Percentiles rank a stretch among this genome's conserved stretches.
Evolutionary conservation across 2,329 filamentous ascomycete species (phyloP).

Genomic region (Diaporthe nobilis): DNA sequence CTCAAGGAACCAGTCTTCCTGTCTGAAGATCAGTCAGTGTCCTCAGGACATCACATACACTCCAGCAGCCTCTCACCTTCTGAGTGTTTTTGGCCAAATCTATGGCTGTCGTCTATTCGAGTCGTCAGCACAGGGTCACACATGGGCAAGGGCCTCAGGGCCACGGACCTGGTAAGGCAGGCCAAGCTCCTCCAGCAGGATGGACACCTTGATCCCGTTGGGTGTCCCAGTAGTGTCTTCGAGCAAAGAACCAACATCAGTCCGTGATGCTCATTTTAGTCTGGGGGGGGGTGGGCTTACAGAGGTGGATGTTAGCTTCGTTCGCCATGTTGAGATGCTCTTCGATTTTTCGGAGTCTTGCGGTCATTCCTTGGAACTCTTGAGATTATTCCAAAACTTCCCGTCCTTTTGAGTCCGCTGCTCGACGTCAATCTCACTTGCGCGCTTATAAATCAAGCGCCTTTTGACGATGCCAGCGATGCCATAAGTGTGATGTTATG

Average conservation of each 20-base stretch:
- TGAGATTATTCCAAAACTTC: background rate
- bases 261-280: background rate
- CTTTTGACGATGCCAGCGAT: background rate
- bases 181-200: constrained; percentile 87
- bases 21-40: background rate
- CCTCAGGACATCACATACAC: background rate
- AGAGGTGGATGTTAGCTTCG: constrained; percentile 80
- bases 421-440: constrained; percentile 1
- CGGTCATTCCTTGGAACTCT: constrained; percentile 26
- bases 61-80: constrained; percentile 56
- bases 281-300: constrained; percentile 6
- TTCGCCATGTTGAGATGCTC: constrained; percentile 57
- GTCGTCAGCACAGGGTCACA: constrained; percentile 1
- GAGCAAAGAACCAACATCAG: background rate
- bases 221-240: constrained; percentile 82
- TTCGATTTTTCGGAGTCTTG: constrained; percentile 38
- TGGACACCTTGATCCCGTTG: constrained; percentile 92
- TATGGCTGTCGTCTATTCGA: constrained; percentile 52
- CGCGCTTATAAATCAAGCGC: constrained; percentile 41
- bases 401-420: background rate
- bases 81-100: constrained; percentile 73
- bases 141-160: no score
- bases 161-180: constrained; percentile 79
- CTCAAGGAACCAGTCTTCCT: constrained; percentile 74
- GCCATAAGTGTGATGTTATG: constrained; percentile 2